These are phyloP conservation scores for Nasturtium officinale DNA, from an alignment of 345 rosid species.

Conservation along the genomic window DNA sequence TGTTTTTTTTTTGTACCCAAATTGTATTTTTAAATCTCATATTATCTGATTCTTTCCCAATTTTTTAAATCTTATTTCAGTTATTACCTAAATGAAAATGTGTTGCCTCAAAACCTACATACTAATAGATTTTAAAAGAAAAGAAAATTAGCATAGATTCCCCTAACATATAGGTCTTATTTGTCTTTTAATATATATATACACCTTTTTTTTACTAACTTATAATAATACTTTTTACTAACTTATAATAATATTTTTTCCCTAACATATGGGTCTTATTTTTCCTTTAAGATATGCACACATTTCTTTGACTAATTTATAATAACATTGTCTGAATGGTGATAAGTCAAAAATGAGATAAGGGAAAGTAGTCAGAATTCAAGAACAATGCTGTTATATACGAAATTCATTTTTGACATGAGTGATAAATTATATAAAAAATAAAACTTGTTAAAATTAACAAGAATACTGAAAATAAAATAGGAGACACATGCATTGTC, in stretches of 20 bases:
- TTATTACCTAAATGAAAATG: background rate
- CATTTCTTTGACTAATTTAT: background rate
- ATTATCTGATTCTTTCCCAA: background rate
- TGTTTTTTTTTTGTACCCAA: background rate
- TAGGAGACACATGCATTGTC: conserved; percentile 38
- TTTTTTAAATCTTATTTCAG: too few species aligned
- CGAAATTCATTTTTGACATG: background rate
- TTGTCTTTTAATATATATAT: background rate
- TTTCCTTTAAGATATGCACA: background rate
- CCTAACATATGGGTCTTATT: background rate
- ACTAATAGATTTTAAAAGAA: too few species aligned
- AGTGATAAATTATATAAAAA: background rate
- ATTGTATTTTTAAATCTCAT: background rate
- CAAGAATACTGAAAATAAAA: conserved; percentile 5
- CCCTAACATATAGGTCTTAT: background rate
- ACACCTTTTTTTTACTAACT: too few species aligned
- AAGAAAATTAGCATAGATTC: background rate
- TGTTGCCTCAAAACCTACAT: background rate
- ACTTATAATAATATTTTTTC: background rate
- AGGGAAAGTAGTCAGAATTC: conserved; percentile 10
- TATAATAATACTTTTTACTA: background rate
- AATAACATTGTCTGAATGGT: background rate
- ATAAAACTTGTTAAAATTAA: background rate
- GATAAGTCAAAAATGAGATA: background rate
- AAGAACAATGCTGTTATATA: too few species aligned